A percentile compares a stretch with the other conserved stretches of the same genome.
Conservation (phyloP, 2,329 filamentous ascomycete genomes). For the Xylaria hypoxylon region DNA sequence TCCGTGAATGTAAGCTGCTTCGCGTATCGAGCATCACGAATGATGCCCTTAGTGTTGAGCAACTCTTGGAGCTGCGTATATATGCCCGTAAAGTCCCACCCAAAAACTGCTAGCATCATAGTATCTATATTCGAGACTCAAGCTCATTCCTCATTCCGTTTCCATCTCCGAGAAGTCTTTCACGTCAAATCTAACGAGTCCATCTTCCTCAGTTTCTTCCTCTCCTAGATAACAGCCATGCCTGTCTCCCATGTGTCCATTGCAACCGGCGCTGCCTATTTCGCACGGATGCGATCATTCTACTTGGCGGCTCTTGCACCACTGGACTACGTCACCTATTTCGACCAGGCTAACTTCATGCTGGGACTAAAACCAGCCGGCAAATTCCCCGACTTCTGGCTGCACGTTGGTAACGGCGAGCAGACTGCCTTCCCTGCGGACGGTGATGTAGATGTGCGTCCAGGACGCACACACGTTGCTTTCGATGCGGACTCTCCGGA, state of each 20-base stretch:
- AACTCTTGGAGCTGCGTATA: slow-evolving; percentile 1
- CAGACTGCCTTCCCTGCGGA: slow-evolving; percentile 26
- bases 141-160: background rate
- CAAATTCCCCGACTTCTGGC: slow-evolving; percentile 39
- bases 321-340: slow-evolving; percentile 38
- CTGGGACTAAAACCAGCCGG: slow-evolving; percentile 33
- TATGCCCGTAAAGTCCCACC: background rate
- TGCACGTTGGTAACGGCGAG: slow-evolving; percentile 37
- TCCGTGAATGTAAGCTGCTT: slow-evolving; percentile 15
- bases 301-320: slow-evolving; percentile 37
- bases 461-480: slow-evolving; percentile 37
- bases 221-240: slow-evolving; percentile 23
- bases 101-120: background rate
- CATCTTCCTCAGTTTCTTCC: background rate
- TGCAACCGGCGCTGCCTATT: slow-evolving; percentile 34
- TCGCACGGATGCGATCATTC: slow-evolving; percentile 39
- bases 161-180: background rate
- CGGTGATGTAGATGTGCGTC: slow-evolving; percentile 26
- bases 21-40: background rate
- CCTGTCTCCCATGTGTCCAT: slow-evolving; percentile 38
- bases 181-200: background rate
- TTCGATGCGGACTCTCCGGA: slow-evolving; percentile 34
- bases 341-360: slow-evolving; percentile 33
- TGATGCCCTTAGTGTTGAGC: background rate
- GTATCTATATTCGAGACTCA: background rate